Evolutionary conservation across 805 yeast species (phyloP).

Genomic region (Metschnikowia continentalis): DNA sequence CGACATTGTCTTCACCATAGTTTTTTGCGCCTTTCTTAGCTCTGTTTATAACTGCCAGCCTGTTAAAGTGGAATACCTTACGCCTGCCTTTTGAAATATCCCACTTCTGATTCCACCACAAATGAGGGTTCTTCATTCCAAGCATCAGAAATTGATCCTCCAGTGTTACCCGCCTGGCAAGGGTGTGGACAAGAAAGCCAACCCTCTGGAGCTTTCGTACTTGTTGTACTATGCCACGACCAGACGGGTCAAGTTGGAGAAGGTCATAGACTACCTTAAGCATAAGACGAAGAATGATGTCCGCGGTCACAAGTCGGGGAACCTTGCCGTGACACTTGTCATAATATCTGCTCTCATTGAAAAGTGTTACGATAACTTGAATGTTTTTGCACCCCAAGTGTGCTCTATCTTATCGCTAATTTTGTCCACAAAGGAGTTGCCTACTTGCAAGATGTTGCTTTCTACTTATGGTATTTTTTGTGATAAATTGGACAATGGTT

Average conservation of each 20-base stretch:
- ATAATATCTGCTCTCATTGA: conserved; percentile 66
- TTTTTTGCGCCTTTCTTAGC: background rate
- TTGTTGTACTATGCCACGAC: conserved; percentile 87
- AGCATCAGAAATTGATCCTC: conserved; percentile 83
- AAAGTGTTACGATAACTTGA: conserved; percentile 77
- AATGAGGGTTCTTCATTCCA: conserved; percentile 54
- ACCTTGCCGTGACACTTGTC: conserved; percentile 74
- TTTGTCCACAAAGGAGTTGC: conserved; percentile 54
- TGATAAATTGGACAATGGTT: conserved; percentile 45
- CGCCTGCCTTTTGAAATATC: background rate
- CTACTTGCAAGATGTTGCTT: conserved; percentile 52
- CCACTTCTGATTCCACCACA: background rate
- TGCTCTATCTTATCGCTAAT: conserved; percentile 54
- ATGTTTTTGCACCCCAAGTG: conserved; percentile 71
- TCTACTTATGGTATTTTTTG: conserved; percentile 44
- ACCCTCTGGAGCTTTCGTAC: conserved; percentile 86
- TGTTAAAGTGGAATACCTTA: background rate
- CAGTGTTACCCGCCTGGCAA: conserved; percentile 94
- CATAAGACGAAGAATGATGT: conserved; percentile 61
- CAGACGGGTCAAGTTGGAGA: conserved; percentile 81
- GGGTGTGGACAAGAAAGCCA: conserved; percentile 82
- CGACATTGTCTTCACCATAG: background rate
- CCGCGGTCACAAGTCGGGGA: conserved; percentile 63
- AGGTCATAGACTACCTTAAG: conserved; percentile 68
- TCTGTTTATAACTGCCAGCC: background rate